Base-by-base conservation (phyloP, 805 yeast genomes). In the Martiniozyma abietophila region DNA sequence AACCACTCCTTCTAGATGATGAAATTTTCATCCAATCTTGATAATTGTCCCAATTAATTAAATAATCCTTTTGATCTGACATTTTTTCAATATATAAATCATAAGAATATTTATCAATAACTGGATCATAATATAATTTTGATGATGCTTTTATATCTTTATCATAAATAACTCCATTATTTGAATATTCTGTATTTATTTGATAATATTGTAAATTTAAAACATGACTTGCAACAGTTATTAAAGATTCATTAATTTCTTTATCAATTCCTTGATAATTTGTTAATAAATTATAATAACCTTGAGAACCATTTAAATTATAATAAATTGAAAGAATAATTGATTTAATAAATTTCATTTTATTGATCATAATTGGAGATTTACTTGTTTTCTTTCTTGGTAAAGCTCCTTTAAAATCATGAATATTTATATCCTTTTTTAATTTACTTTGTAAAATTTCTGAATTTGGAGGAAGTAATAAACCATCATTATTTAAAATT, bases 61-160 rank as follows among this genome's bases (percentile, higher is more conserved):
- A 33, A 17, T 46, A 47, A 2, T 22, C 17, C 21, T 44, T 42
- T 8, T 46, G 25, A 7, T 41, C 49, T 4, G 29, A 16, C 35
- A 43, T 48, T 25, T 47, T 47, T 11, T 48, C 48, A 8, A 23
- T 24, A 31, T 46, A 54, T 14, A 54, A 44, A 25, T 41, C 44
- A 18, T 41, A 31, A 8, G 56, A 39, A 27, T 43, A 47, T 22
- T 32, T 58, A 44, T 70, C 76, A 27, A 59, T 60, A 2, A 60
- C 56, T 1, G 76, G 74, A 44, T 71, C 74, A 42, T 52, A 66
- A 40, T 69, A 72, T 3, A 74, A 62, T 74, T 69, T 68, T 10
- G 71, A 74, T 18, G 70, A 67, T 5, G 73, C 75, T 10, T 57
- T 50, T 42, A 62, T 70, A 20, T 45, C 49, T 27, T 43, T 35